Evolutionary conservation across 495 filamentous ascomycete species (phyloP).

Genomic region (Echria macrotheca): DNA sequence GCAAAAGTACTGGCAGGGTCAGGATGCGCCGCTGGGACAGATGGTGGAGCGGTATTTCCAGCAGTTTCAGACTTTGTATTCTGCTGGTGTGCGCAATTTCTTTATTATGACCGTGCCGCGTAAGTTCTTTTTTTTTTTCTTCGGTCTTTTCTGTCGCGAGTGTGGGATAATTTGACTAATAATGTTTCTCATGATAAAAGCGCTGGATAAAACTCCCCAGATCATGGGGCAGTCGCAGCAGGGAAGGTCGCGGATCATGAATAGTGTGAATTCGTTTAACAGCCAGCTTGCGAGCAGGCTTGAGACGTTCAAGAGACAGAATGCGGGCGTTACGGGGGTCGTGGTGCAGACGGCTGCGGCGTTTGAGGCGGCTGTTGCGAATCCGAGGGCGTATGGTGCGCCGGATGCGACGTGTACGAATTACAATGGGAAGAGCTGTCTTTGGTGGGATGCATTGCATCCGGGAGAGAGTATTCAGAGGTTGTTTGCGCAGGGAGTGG

Average conservation of each 20-base stretch:
- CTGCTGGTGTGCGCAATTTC: conserved; percentile 10
- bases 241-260: neutral
- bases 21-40: conserved; percentile 1
- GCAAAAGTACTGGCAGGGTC: conserved; percentile 1
- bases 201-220: conserved; percentile 7
- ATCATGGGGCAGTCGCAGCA: conserved; percentile 1
- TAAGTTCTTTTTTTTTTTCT: neutral
- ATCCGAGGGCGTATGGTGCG: conserved; percentile 6
- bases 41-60: conserved; percentile 9
- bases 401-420: conserved; percentile 7
- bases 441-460: conserved; percentile 4
- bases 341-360: neutral
- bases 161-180: neutral
- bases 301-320: conserved; percentile 3
- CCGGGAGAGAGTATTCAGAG: conserved; percentile 10
- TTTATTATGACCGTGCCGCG: conserved; percentile 2
- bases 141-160: neutral
- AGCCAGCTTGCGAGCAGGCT: conserved; percentile 1
- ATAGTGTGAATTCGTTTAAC: neutral
- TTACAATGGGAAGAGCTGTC: conserved; percentile 6
- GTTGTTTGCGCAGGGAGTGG: conserved; percentile 3
- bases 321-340: neutral
- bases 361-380: neutral
- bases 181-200: neutral
- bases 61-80: conserved; percentile 8